Conservation (phyloP, 495 filamentous ascomycete species). For the Penicillium taxi region DNA sequence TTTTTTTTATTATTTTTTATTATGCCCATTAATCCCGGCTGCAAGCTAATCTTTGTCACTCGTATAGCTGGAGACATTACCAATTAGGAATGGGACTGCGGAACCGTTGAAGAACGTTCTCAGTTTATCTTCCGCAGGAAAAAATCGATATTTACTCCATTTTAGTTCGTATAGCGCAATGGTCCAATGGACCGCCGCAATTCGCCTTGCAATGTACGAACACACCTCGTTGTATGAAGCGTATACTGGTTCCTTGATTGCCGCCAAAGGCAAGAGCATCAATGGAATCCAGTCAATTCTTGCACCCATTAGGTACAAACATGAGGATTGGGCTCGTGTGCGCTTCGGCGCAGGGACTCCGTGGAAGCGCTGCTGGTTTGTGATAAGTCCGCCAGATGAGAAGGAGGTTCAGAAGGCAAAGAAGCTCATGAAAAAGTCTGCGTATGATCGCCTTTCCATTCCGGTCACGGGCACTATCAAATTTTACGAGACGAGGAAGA, state of each 20-base stretch:
- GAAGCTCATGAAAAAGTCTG: slow-evolving; percentile 78
- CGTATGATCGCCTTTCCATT: slow-evolving; percentile 63
- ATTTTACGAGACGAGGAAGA: slow-evolving; percentile 92
- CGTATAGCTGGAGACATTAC: slow-evolving; percentile 76
- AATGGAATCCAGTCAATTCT: slow-evolving; percentile 85
- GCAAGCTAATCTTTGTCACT: not conserved
- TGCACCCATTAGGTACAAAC: slow-evolving; percentile 62
- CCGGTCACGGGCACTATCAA: slow-evolving; percentile 78
- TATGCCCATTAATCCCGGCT: not conserved
- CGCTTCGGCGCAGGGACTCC: slow-evolving; percentile 94
- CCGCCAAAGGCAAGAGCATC: slow-evolving; percentile 80
- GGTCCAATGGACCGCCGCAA: slow-evolving; percentile 91
- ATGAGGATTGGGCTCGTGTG: slow-evolving; percentile 93
- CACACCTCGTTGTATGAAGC: slow-evolving; percentile 89
- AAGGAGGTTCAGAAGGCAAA: slow-evolving; percentile 79
- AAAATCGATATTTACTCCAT: slow-evolving; percentile 90
- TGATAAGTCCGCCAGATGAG: slow-evolving; percentile 83
- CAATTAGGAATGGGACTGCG: slow-evolving; percentile 65
- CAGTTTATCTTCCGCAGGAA: slow-evolving; percentile 88
- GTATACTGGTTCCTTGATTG: slow-evolving; percentile 92
- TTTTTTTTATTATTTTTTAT: not conserved
- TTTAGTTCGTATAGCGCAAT: slow-evolving; percentile 93
- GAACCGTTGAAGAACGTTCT: slow-evolving; percentile 85
- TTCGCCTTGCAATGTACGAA: slow-evolving; percentile 91
- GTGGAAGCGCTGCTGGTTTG: slow-evolving; percentile 95